Evolutionary conservation across 108 stramenopile genomes (phyloP).

Genomic region (Schizochytrium sp.): DNA sequence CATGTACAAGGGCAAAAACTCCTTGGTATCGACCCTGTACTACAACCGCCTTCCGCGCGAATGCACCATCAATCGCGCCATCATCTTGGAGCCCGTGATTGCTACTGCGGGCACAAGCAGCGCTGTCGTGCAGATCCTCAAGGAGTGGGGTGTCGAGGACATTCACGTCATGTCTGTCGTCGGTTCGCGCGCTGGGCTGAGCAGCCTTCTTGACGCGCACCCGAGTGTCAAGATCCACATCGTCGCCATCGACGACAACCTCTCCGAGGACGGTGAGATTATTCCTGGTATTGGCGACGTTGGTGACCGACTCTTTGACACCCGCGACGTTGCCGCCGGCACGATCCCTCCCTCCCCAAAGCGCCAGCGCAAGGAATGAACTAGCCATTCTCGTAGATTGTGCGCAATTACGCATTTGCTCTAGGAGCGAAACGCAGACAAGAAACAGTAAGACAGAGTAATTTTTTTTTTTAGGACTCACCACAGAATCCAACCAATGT

Average conservation of each 20-base stretch:
- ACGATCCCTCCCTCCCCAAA: background rate
- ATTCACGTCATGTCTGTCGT: constrained; percentile 71
- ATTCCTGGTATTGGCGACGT: constrained; percentile 89
- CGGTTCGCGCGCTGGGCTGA: constrained; percentile 64
- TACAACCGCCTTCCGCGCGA: constrained; percentile 85
- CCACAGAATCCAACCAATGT: too few species aligned
- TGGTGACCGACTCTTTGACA: constrained; percentile 67
- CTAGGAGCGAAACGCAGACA: too few species aligned
- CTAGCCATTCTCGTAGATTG: too few species aligned
- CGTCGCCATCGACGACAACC: constrained; percentile 65
- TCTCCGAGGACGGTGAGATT: constrained; percentile 67
- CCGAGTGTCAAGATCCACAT: constrained; percentile 79
- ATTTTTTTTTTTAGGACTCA: too few species aligned
- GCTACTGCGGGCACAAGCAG: constrained; percentile 74
- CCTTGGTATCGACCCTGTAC: constrained; percentile 77
- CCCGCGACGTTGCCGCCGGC: background rate
- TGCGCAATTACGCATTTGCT: too few species aligned
- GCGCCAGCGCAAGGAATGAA: background rate
- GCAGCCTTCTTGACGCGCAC: constrained; percentile 51
- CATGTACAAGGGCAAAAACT: constrained; percentile 72
- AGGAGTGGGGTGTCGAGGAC: constrained; percentile 72
- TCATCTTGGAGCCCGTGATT: constrained; percentile 85
- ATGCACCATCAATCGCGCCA: constrained; percentile 62
- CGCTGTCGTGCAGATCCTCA: constrained; percentile 78
- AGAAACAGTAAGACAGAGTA: too few species aligned